phyloP scores from a whole-genome alignment of 2,329 filamentous ascomycete genomes.

The Aurifilum marmelostoma region DNA sequence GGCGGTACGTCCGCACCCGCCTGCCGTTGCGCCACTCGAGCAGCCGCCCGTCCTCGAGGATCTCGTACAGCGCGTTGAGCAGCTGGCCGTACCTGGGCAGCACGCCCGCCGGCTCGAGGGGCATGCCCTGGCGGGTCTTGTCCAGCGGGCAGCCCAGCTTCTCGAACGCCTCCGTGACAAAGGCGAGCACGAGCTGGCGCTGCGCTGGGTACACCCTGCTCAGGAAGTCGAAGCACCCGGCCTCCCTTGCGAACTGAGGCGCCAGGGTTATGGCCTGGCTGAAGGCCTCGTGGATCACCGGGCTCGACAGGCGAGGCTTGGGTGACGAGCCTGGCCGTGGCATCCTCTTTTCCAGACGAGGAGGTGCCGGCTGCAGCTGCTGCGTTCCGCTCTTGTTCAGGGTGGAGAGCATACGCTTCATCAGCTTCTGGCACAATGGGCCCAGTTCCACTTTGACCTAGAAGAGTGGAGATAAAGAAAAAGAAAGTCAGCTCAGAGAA shows the following conservation, averaged over 20 bases:
- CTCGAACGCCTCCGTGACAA: constrained; percentile 38
- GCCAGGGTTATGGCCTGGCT: background rate
- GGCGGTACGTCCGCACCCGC: background rate
- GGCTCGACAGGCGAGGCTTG: background rate
- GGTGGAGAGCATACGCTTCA: background rate
- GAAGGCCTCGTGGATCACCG: background rate
- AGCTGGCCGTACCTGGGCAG: constrained; percentile 16
- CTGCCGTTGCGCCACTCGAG: background rate
- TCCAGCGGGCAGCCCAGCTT: constrained; percentile 35
- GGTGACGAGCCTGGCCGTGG: background rate
- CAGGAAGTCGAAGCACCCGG: constrained; percentile 32
- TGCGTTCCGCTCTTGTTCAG: background rate
- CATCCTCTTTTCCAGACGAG: background rate
- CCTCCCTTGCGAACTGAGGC: background rate
- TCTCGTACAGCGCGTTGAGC: constrained; percentile 8
- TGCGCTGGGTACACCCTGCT: constrained; percentile 35
- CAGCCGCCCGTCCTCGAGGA: constrained; percentile 8
- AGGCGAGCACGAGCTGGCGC: constrained; percentile 37
- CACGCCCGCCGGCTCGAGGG: background rate
- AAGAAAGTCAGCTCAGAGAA: background rate
- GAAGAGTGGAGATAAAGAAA: too few species aligned
- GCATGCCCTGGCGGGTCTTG: background rate
- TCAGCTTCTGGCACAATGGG: background rate
- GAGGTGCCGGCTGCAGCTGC: too few species aligned
- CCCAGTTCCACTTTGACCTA: background rate